A percentile compares a stretch with the other conserved stretches of the same genome.
These are phyloP conservation scores for Saccharomyces pastorianus DNA, from an alignment of 1,139 yeast genomes.

Conservation along the genomic window DNA sequence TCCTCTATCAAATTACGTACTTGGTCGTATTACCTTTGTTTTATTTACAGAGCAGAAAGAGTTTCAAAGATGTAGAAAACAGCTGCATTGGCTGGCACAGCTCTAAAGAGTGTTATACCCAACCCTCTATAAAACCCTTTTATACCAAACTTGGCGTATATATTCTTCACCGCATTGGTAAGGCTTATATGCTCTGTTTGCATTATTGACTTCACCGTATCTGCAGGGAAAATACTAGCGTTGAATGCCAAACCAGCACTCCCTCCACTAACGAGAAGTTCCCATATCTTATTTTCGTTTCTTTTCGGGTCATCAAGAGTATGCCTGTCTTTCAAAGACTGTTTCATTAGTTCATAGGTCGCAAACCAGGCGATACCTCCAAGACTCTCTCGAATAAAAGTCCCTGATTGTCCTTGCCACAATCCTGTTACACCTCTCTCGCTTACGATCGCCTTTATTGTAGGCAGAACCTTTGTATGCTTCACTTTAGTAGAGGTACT, in stretches of 20 bases:
- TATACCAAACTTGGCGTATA: conserved; percentile 40
- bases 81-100: conserved; percentile 84
- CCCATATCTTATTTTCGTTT: conserved; percentile 39
- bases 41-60: conserved; percentile 25
- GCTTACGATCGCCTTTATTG: conserved; percentile 39
- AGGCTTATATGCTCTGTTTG: conserved; percentile 47
- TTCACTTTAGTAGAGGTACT: conserved; percentile 6
- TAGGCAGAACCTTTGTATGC: conserved; percentile 30
- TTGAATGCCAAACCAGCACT: conserved; percentile 79
- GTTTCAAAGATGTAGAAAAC: conserved; percentile 75
- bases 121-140: conserved; percentile 74
- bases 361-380: conserved; percentile 97
- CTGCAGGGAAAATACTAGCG: conserved; percentile 76
- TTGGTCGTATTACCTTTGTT: neutral
- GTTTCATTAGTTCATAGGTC: conserved; percentile 57
- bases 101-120: conserved; percentile 71
- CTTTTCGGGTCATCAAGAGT: conserved; percentile 8
- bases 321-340: conserved; percentile 33
- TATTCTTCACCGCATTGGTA: conserved; percentile 32
- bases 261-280: conserved; percentile 71
- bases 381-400: conserved; percentile 72
- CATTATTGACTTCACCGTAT: conserved; percentile 79
- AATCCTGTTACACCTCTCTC: conserved; percentile 53
- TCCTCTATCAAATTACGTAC: neutral
- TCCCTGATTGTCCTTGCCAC: conserved; percentile 87